A percentile compares a stretch with the other conserved stretches of the same genome.
phyloP scores from a whole-genome alignment of 768 basidiomycete genomes.

The Mycena filopes region DNA sequence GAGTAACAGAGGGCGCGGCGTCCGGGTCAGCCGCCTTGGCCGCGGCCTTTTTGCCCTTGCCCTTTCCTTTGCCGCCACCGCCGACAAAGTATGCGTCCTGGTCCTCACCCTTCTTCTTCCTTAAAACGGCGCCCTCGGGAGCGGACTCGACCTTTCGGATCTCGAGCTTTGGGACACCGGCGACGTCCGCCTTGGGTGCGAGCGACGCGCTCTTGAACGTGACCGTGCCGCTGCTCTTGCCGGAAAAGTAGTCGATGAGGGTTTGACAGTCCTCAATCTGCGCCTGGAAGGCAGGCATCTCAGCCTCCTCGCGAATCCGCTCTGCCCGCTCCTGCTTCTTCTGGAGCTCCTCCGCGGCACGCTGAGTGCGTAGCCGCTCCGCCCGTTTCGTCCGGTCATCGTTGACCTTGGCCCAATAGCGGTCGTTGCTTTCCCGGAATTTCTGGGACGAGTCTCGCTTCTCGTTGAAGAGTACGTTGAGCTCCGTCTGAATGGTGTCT shows the following conservation, averaged over 20 bases:
- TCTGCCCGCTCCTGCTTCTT: conserved; percentile 85
- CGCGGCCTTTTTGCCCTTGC: conserved; percentile 68
- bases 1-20: conserved; percentile 36
- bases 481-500: conserved; percentile 71
- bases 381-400: conserved; percentile 89
- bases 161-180: conserved; percentile 83
- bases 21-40: conserved; percentile 53
- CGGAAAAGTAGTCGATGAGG: conserved; percentile 85
- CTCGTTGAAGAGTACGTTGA: conserved; percentile 76
- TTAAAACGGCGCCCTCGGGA: conserved; percentile 73
- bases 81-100: conserved; percentile 85
- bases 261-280: conserved; percentile 98
- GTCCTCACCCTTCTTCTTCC: conserved; percentile 95
- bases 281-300: conserved; percentile 87
- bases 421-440: conserved; percentile 87
- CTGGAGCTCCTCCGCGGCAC: conserved; percentile 78
- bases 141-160: conserved; percentile 82
- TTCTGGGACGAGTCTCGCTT: conserved; percentile 79
- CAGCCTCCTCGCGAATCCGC: conserved; percentile 90
- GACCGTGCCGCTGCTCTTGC: conserved; percentile 62
- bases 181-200: conserved; percentile 55
- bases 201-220: conserved; percentile 55
- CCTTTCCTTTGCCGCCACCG: conserved; percentile 73
- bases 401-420: conserved; percentile 83
- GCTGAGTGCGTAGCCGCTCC: conserved; percentile 80